phyloP scores from a whole-genome alignment of 176 grass and related monocot genomes.

The Carex kokanica region DNA sequence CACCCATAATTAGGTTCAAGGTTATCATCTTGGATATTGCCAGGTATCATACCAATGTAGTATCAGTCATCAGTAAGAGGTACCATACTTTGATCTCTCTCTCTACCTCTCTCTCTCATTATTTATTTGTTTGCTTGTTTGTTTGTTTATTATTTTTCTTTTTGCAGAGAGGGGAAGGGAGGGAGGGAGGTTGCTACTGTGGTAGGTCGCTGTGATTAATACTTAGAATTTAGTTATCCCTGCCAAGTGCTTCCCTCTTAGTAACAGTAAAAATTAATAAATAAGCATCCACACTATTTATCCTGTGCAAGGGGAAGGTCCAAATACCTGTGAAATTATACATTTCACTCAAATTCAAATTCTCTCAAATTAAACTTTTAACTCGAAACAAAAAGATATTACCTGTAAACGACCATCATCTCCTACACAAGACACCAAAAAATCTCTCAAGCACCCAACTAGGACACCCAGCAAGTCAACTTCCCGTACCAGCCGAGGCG shows the following conservation, averaged over 20 bases:
- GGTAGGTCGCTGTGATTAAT: background rate
- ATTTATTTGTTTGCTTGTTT: background rate
- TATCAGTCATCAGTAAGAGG: background rate
- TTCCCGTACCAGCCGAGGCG: conserved; percentile 66
- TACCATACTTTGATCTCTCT: background rate
- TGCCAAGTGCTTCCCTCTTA: background rate
- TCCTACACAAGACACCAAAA: conserved; percentile 63
- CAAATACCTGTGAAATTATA: background rate
- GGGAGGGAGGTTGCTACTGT: background rate
- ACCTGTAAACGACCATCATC: conserved; percentile 78
- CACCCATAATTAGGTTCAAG: background rate
- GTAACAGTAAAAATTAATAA: background rate
- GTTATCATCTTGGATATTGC: conserved; percentile 3
- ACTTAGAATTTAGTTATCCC: background rate
- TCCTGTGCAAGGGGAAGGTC: background rate
- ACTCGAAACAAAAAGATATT: conserved; percentile 17
- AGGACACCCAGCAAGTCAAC: conserved; percentile 72
- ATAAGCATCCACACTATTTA: background rate
- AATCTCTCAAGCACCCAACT: conserved; percentile 64
- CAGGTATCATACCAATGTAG: background rate
- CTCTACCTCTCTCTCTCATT: background rate
- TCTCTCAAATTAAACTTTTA: background rate
- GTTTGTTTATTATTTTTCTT: background rate
- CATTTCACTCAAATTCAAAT: background rate
- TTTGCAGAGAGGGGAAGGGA: background rate